These are phyloP conservation scores for Staphylotrichum longicolle DNA, from an alignment of 495 filamentous ascomycete genomes.

Conservation along the genomic window DNA sequence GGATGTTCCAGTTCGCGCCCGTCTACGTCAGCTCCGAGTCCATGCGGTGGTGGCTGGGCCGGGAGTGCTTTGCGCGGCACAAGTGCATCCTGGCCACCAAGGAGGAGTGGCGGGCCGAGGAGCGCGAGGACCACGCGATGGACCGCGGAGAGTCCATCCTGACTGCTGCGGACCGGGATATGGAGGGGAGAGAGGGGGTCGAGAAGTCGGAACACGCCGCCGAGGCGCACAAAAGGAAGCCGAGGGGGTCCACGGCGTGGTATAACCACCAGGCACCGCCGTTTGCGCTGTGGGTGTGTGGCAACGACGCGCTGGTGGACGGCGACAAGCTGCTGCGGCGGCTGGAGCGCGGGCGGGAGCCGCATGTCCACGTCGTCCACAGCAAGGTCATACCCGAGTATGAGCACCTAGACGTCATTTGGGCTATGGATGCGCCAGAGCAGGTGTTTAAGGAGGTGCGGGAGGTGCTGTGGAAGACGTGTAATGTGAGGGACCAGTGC, in stretches of 20 bases:
- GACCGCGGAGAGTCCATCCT: slow-evolving; percentile 11
- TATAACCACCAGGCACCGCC: slow-evolving; percentile 78
- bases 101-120: slow-evolving; percentile 63
- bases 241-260: slow-evolving; percentile 63
- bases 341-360: slow-evolving; percentile 76
- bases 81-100: slow-evolving; percentile 83
- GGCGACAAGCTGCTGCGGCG: slow-evolving; percentile 69
- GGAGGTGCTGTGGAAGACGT: slow-evolving; percentile 78
- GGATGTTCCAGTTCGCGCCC: slow-evolving; percentile 89
- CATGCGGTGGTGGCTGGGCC: slow-evolving; percentile 95
- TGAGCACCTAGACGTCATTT: slow-evolving; percentile 93
- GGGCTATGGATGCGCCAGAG: slow-evolving; percentile 88
- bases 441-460: slow-evolving; percentile 79
- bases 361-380: slow-evolving; percentile 77
- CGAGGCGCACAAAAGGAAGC: slow-evolving; percentile 26
- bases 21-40: slow-evolving; percentile 87
- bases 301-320: slow-evolving; percentile 81
- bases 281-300: slow-evolving; percentile 85
- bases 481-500: slow-evolving; percentile 55
- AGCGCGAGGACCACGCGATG: slow-evolving; percentile 51
- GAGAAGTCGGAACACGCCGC: slow-evolving; percentile 15
- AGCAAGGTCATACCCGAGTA: slow-evolving; percentile 83
- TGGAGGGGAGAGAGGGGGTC: slow-evolving; percentile 9
- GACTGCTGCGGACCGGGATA: slow-evolving; percentile 21
- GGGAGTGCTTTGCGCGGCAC: slow-evolving; percentile 86